phyloP scores from a whole-genome alignment of 768 basidiomycete genomes.

The Suillus subaureus region DNA sequence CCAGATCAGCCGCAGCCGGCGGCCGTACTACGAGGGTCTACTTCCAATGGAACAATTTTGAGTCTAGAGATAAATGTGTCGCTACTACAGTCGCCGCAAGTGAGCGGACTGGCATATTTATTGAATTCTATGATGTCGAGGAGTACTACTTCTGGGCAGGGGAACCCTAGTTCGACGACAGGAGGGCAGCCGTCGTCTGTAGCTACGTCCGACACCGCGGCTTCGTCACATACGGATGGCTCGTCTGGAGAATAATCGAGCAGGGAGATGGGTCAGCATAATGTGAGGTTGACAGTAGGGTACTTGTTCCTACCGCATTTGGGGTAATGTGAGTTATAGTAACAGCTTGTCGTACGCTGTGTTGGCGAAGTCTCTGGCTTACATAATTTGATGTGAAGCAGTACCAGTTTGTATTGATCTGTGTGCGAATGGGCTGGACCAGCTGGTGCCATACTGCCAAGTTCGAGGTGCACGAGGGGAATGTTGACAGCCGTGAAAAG shows the following conservation, averaged over 20 bases:
- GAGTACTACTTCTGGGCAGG: slow-evolving; percentile 28
- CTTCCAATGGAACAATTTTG: slow-evolving; percentile 70
- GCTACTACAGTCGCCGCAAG: slow-evolving; percentile 70
- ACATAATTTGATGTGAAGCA: background rate
- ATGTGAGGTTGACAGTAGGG: background rate
- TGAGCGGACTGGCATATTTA: slow-evolving; percentile 72
- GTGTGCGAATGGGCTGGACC: background rate
- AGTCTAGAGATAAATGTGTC: slow-evolving; percentile 81
- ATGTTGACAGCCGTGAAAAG: background rate
- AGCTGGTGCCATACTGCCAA: no score
- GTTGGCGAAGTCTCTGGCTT: background rate
- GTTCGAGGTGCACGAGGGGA: background rate
- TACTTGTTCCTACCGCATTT: background rate
- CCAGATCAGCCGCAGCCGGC: slow-evolving; percentile 66
- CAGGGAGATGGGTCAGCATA: background rate
- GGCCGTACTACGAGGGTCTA: slow-evolving; percentile 76
- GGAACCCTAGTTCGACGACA: slow-evolving; percentile 8
- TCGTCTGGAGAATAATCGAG: background rate
- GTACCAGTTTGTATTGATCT: background rate
- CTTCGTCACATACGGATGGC: background rate
- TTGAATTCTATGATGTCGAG: slow-evolving; percentile 71
- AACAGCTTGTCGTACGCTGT: background rate
- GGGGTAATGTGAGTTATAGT: background rate
- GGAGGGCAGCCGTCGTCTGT: background rate
- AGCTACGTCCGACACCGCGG: background rate